Conservation (phyloP, 768 basidiomycete species). For the Lactarius tabidus region DNA sequence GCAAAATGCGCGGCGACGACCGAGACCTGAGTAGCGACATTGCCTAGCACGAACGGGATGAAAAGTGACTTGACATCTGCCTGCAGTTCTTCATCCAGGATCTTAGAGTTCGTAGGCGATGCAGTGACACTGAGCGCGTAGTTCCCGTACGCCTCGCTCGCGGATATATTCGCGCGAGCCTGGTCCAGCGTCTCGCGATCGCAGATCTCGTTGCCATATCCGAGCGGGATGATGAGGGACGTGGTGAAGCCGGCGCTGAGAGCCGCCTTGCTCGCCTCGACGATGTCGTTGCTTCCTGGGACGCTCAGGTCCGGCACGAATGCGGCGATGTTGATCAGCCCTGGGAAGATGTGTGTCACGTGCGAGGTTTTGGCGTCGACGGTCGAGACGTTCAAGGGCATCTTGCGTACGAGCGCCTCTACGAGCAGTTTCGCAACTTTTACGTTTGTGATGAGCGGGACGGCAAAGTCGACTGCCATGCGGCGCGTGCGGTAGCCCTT, state of each 20-base stretch:
- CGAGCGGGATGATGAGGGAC: slow-evolving; percentile 71
- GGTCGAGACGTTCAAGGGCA: slow-evolving; percentile 86
- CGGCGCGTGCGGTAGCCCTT: slow-evolving; percentile 96
- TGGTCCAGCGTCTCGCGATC: slow-evolving; percentile 65
- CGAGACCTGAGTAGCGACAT: slow-evolving; percentile 55
- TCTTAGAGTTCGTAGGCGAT: slow-evolving; percentile 57
- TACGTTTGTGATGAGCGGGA: slow-evolving; percentile 96
- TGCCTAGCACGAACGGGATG: slow-evolving; percentile 64
- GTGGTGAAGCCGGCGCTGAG: slow-evolving; percentile 90
- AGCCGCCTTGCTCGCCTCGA: slow-evolving; percentile 70
- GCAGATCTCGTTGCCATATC: slow-evolving; percentile 55
- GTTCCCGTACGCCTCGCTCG: slow-evolving; percentile 74
- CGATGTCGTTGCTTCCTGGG: slow-evolving; percentile 54
- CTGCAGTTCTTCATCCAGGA: slow-evolving; percentile 68
- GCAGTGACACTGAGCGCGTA: slow-evolving; percentile 81
- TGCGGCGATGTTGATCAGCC: slow-evolving; percentile 81
- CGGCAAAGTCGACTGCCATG: slow-evolving; percentile 98
- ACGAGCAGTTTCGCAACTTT: slow-evolving; percentile 97
- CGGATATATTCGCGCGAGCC: slow-evolving; percentile 56
- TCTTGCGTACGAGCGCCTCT: slow-evolving; percentile 85
- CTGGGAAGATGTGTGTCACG: slow-evolving; percentile 85
- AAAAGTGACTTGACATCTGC: slow-evolving; percentile 83
- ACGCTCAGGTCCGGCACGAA: slow-evolving; percentile 74
- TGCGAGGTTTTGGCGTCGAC: slow-evolving; percentile 95
- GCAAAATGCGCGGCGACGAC: slow-evolving; percentile 83